Base-by-base conservation (phyloP, 805 yeast species). In the Candida glaebosa region DNA sequence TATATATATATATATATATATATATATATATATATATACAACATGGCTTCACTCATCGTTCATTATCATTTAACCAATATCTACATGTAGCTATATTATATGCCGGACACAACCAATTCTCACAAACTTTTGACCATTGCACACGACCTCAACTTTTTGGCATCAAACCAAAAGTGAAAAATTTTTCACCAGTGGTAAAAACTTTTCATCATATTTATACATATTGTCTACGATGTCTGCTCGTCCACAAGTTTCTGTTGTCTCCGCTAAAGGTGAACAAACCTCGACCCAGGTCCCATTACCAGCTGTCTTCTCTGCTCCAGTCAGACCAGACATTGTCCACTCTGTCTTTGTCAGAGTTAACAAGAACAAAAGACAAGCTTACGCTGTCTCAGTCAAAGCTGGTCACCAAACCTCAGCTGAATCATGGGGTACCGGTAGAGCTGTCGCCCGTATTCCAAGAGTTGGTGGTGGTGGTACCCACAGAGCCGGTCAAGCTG, bases 401-500 rank as follows among this genome's bases (percentile, higher is more conserved):
- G 99, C 99, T 69, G 99, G 99, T 81, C 96, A 88, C 84, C 98
- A 93, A 81, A 90, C 97, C 77, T 91, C 98, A 54, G 99, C 99
- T 73, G 97, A 89, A 80, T 93, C 99, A 55, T 93, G 99, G 99
- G 99, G 99, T 89, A 93, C 99, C 65, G 99, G 99, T 83, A 90
- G 99, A 82, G 99, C 99, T 78, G 96, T 93, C 70, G 98, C 99
- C 79, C 91, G 99, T 84, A 91, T 93, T 75, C 99, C 99, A 82
- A 90, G 99, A 84, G 98, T 93, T 72, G 96, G 96, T 79, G 99
- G 99, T 81, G 90, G 96, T 73, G 99, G 99, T 87, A 93, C 99
- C 74, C 96, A 89, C 95, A 90, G 99, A 80, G 81, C 98, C 57
- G 99, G 99, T 76, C 99, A 93, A 79, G 99, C 89, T 76, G 99